These are phyloP conservation scores for Boletales sp. DNA, from an alignment of 768 basidiomycete species.

Conservation along the genomic window DNA sequence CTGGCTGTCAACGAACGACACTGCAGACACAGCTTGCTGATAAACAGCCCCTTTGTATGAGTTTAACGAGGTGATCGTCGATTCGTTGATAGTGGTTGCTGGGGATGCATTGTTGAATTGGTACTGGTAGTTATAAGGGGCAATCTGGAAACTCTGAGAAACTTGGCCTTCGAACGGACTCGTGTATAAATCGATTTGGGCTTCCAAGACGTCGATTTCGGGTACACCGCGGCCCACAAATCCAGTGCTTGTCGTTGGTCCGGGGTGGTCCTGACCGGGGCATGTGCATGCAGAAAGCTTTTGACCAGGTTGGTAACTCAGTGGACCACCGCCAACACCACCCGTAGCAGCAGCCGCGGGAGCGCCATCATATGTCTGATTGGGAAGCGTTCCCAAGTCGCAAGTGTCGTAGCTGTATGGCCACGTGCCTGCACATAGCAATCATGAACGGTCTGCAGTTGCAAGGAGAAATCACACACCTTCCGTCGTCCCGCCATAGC, in stretches of 20 bases:
- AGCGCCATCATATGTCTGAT: slow-evolving; percentile 65
- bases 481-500: slow-evolving; percentile 87
- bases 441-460: not conserved
- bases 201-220: slow-evolving; percentile 92
- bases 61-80: slow-evolving; percentile 53
- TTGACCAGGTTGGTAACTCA: slow-evolving; percentile 87
- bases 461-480: slow-evolving; percentile 36
- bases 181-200: slow-evolving; percentile 55
- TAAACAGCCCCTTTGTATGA: slow-evolving; percentile 64
- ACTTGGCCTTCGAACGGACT: slow-evolving; percentile 57
- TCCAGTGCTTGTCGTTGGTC: slow-evolving; percentile 48
- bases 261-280: slow-evolving; percentile 81
- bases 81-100: slow-evolving; percentile 52
- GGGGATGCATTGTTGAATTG: slow-evolving; percentile 52
- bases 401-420: slow-evolving; percentile 85
- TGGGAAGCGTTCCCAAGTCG: slow-evolving; percentile 82
- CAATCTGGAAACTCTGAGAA: slow-evolving; percentile 78
- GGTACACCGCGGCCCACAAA: slow-evolving; percentile 72
- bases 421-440: slow-evolving; percentile 43
- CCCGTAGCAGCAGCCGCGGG: slow-evolving; percentile 60
- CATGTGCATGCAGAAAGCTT: slow-evolving; percentile 87
- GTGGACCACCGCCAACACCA: slow-evolving; percentile 41
- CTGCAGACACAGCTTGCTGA: slow-evolving; percentile 73
- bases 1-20: slow-evolving; percentile 51
- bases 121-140: slow-evolving; percentile 75